Conservation (phyloP, 2,329 filamentous ascomycete genomes). For the Dactylellina cionopaga region DNA sequence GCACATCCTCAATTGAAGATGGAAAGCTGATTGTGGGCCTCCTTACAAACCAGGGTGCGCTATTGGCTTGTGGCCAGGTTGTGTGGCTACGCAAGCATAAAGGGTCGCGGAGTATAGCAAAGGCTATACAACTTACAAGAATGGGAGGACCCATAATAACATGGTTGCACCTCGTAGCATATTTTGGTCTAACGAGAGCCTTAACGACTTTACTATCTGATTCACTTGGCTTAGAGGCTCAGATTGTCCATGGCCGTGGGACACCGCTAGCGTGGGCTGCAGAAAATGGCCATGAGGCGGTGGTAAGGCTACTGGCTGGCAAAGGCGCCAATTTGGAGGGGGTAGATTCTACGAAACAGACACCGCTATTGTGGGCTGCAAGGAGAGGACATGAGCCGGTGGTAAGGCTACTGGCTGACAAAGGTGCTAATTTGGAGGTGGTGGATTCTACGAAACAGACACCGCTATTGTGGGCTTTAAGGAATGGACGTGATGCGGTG, state of each 20-base stretch:
- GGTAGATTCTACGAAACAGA: background rate
- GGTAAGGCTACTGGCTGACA: background rate
- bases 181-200: background rate
- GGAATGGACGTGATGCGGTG: background rate
- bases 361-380: background rate
- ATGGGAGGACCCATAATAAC: background rate
- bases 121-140: background rate
- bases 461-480: background rate
- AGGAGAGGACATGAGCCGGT: background rate
- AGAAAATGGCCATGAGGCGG: background rate
- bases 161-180: background rate
- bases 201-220: background rate
- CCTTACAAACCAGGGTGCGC: background rate
- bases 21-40: background rate
- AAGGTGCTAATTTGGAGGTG: background rate
- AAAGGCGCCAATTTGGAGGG: background rate
- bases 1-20: background rate
- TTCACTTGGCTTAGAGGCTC: background rate
- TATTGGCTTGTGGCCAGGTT: background rate
- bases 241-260: background rate
- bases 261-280: background rate
- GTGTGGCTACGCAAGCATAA: no score
- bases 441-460: background rate
- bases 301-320: background rate
- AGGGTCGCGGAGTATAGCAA: background rate